These are phyloP conservation scores for Starmera pachycereana DNA, from an alignment of 805 yeast genomes.

Conservation along the genomic window DNA sequence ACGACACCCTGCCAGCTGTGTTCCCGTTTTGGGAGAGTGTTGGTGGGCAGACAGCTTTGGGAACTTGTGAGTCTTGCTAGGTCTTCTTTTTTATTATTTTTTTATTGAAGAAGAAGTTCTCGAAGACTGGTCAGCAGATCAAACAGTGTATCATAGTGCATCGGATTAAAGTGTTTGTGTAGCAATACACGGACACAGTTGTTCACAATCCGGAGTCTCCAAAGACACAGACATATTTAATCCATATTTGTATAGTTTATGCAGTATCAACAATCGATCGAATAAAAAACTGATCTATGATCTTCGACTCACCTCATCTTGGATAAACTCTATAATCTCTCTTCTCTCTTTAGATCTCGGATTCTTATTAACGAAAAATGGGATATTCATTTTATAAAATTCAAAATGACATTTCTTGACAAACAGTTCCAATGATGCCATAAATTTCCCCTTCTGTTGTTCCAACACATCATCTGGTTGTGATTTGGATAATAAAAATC, in stretches of 20 bases:
- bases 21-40: too few species aligned
- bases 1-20: too few species aligned
- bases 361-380: neutral
- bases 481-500: too few species aligned
- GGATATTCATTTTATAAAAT: neutral
- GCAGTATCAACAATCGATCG: too few species aligned
- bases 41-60: too few species aligned
- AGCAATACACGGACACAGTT: neutral
- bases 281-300: neutral
- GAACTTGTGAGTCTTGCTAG: too few species aligned
- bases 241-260: too few species aligned
- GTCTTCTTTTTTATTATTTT: too few species aligned
- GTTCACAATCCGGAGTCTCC: conserved; percentile 20
- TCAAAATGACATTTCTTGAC: neutral
- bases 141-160: conserved; percentile 21
- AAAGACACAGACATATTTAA: conserved; percentile 15
- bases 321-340: neutral
- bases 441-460: too few species aligned
- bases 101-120: neutral
- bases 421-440: neutral
- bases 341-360: conserved; percentile 1
- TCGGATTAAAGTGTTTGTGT: conserved; percentile 7
- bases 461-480: too few species aligned
- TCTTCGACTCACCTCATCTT: neutral
- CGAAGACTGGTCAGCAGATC: conserved; percentile 1